A percentile compares a stretch with the other conserved stretches of the same genome.
Conservation (phyloP, 1,139 yeast species). For the Suhomyces bokatorum region DNA sequence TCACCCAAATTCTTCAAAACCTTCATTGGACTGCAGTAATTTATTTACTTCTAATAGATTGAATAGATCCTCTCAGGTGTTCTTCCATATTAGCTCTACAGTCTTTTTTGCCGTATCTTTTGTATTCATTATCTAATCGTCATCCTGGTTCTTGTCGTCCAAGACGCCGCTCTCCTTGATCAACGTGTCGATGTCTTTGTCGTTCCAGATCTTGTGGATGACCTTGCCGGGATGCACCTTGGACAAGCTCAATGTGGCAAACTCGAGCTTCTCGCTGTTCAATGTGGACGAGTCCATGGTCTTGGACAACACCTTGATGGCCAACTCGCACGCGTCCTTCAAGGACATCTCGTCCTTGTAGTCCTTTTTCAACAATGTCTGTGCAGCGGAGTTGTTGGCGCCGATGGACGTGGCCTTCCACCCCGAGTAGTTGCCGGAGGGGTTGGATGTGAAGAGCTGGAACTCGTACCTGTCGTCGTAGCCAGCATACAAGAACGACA, state of each 20-base stretch:
- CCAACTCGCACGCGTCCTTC: constrained; percentile 82
- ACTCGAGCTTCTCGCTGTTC: constrained; percentile 85
- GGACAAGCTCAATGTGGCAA: constrained; percentile 68
- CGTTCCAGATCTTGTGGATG: constrained; percentile 75
- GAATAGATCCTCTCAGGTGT: too few relatives aligned
- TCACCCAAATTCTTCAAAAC: too few relatives aligned
- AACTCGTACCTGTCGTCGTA: constrained; percentile 87
- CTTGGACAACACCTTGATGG: constrained; percentile 87
- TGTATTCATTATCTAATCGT: constrained; percentile 7
- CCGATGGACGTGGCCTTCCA: constrained; percentile 99
- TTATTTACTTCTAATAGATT: too few relatives aligned
- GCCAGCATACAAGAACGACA: constrained; percentile 94
- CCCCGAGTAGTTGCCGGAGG: constrained; percentile 96
- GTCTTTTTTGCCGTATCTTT: not conserved
- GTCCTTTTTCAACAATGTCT: constrained; percentile 91
- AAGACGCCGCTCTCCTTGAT: constrained; percentile 74
- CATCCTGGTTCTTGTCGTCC: constrained; percentile 37
- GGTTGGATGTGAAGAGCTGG: constrained; percentile 93
- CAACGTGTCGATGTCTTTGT: constrained; percentile 71
- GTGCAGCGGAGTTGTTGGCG: constrained; percentile 94
- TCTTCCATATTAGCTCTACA: too few relatives aligned
- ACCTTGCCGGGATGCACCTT: constrained; percentile 51
- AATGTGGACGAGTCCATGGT: constrained; percentile 90
- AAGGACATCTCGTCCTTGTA: constrained; percentile 79
- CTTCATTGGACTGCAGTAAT: too few relatives aligned